Base-by-base conservation (phyloP, 164 flowering plant genomes). In the Nymphaea colorata region DNA sequence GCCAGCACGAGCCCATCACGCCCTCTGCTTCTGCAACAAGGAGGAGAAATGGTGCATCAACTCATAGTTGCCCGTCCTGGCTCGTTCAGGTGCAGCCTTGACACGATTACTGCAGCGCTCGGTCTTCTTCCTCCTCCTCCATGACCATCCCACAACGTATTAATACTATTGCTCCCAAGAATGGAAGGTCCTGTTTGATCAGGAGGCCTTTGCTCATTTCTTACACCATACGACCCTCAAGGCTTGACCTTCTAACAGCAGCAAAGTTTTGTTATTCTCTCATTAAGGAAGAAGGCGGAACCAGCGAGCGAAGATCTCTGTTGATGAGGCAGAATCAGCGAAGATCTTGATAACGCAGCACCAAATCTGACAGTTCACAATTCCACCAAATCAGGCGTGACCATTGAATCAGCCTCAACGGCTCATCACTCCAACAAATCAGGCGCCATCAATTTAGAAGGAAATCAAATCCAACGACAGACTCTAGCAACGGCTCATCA, bases 61-160 rank as follows among this genome's bases (percentile, higher is more conserved):
- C 66, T 78, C 65, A 64, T n/a, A 79, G 80, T 59, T 87, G 92
- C 68, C 67, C 92, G 85, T 66, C 89, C 86, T 7, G 92, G 89
- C 11, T 87, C 92, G 18, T 87, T 85, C 74, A 82, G 92, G 18
- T 87, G 92, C 76, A 70, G 76, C 62, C 71, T 81, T 2, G 90
- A 87, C 74, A 81, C 77, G 72, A 78, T 8, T 15, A 15, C 14
- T 65, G 51, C 1, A 25, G 64, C 51, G 4, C 42, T 59, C 14
- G 57, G 57, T 15, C 57, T 51, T 51, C 57, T 15, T 51, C 57
- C 57, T 10, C 3, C 14, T 51, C 57, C 14, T 51, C 57, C 57
- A 51, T 5, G 57, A 15, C 12, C 57, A 51, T 4, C 14, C 10
- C 57, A 51, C 8, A 51, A 15, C 8, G 57, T 51, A 15, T 25